Evolutionary conservation across 345 rosid species (phyloP).

Genomic region (Linum trigynum): DNA sequence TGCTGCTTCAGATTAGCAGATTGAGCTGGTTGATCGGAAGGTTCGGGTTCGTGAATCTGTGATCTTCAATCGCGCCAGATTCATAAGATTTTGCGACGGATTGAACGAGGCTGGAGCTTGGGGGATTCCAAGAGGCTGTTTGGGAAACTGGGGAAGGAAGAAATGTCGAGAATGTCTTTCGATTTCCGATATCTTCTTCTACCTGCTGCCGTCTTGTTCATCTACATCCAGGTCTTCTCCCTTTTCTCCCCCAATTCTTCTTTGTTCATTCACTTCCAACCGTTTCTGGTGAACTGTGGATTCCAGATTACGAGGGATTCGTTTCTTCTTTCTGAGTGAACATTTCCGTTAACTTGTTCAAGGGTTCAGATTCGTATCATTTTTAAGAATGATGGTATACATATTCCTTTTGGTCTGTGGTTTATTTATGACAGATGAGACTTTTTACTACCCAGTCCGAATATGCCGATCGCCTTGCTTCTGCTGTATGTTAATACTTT

Average conservation of each 20-base stretch:
- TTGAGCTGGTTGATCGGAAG: background rate
- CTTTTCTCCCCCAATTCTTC: background rate
- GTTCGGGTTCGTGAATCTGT: background rate
- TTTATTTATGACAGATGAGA: slow-evolving; percentile 37
- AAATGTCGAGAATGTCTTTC: slow-evolving; percentile 42
- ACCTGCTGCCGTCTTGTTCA: slow-evolving; percentile 60
- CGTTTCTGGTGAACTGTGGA: background rate
- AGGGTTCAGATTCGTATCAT: background rate
- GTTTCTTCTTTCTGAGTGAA: background rate
- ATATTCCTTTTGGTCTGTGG: background rate
- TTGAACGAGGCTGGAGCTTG: background rate
- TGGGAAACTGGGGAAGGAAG: background rate
- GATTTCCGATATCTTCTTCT: slow-evolving; percentile 75
- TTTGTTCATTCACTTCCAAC: background rate
- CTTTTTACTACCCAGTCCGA: slow-evolving; percentile 74
- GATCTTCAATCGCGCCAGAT: background rate
- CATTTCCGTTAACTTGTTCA: background rate
- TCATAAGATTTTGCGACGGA: background rate
- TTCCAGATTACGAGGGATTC: background rate
- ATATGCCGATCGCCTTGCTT: slow-evolving; percentile 68
- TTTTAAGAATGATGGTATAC: background rate
- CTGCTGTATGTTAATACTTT: slow-evolving; percentile 41
- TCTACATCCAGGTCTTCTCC: slow-evolving; percentile 71
- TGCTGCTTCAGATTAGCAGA: background rate
- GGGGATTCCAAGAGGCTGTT: background rate